A percentile compares a stretch with the other conserved stretches of the same genome.
phyloP scores from a whole-genome alignment of 2,329 filamentous ascomycete genomes.

The Ilyonectria destructans region DNA sequence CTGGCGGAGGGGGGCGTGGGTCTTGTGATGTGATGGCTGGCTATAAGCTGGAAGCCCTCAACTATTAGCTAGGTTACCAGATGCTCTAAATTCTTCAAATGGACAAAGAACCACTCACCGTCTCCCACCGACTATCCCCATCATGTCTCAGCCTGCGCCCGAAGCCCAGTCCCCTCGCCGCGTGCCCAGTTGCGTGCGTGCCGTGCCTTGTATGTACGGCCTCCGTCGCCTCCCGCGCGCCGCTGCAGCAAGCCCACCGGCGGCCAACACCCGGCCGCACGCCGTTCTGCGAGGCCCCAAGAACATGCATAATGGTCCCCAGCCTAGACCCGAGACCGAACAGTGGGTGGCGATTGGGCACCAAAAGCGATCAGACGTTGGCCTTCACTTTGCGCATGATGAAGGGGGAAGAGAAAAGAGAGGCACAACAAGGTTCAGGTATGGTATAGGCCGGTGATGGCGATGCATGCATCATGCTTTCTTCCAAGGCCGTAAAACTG shows the following conservation, averaged over 20 bases:
- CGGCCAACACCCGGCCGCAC: too few relatives aligned
- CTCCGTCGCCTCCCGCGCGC: too few relatives aligned
- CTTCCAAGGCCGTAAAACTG: neutral
- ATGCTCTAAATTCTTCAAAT: neutral
- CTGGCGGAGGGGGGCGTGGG: neutral
- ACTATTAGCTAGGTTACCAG: neutral
- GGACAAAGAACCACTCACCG: neutral
- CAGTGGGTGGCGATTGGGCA: constrained; percentile 1
- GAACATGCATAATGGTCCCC: neutral
- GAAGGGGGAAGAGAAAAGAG: neutral
- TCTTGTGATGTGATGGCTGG: neutral
- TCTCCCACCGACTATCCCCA: neutral
- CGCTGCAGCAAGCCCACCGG: too few relatives aligned
- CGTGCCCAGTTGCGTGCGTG: too few relatives aligned
- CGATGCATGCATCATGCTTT: neutral
- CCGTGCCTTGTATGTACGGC: too few relatives aligned
- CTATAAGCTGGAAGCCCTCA: too few relatives aligned
- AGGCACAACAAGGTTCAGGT: neutral
- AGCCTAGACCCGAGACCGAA: neutral
- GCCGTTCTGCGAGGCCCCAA: neutral
- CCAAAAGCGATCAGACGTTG: neutral
- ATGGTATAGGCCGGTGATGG: neutral
- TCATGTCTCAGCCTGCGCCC: too few relatives aligned
- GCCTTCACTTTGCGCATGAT: too few relatives aligned
- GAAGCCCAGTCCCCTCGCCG: too few relatives aligned